Percentiles rank a stretch among this genome's conserved stretches.
phyloP scores from a whole-genome alignment of 176 grass and related monocot species.

The Lolium multiflorum region DNA sequence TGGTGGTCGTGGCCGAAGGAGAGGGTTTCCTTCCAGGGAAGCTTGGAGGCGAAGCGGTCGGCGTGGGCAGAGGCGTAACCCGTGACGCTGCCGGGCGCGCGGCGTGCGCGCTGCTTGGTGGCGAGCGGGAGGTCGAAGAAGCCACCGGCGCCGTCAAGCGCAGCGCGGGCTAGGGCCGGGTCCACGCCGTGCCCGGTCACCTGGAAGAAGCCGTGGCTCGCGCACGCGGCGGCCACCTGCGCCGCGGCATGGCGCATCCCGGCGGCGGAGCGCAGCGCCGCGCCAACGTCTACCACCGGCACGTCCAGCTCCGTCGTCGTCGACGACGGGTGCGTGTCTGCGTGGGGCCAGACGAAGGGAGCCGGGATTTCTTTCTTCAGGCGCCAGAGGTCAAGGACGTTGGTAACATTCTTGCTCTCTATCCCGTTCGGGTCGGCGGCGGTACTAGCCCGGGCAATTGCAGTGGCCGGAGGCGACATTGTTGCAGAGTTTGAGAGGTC shows the following conservation, averaged over 20 bases:
- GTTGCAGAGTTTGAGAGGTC: not conserved
- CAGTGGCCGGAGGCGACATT: not conserved
- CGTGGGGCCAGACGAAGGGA: constrained; percentile 63
- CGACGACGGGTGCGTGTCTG: constrained; percentile 37
- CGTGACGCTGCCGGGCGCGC: constrained; percentile 48
- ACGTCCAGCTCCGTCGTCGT: constrained; percentile 47
- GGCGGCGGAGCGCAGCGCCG: constrained; percentile 35
- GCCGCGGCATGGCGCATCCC: constrained; percentile 33
- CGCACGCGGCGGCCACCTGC: constrained; percentile 53
- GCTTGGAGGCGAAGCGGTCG: constrained; percentile 66
- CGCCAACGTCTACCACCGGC: constrained; percentile 60
- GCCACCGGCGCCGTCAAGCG: constrained; percentile 42
- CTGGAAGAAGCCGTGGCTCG: constrained; percentile 75
- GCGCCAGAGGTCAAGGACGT: constrained; percentile 33
- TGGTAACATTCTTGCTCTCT: not conserved
- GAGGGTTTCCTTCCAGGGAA: constrained; percentile 90
- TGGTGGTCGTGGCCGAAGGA: constrained; percentile 55
- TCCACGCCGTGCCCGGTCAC: constrained; percentile 69
- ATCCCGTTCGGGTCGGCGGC: not conserved
- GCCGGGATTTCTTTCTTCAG: constrained; percentile 61
- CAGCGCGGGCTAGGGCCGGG: constrained; percentile 40
- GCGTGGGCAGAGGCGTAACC: constrained; percentile 70
- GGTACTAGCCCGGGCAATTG: not conserved
- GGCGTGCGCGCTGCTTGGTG: constrained; percentile 51
- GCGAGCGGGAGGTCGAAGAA: constrained; percentile 69